phyloP scores from a whole-genome alignment of 1,284 basidiomycete species.

The Sanguinoderma infundibulare region DNA sequence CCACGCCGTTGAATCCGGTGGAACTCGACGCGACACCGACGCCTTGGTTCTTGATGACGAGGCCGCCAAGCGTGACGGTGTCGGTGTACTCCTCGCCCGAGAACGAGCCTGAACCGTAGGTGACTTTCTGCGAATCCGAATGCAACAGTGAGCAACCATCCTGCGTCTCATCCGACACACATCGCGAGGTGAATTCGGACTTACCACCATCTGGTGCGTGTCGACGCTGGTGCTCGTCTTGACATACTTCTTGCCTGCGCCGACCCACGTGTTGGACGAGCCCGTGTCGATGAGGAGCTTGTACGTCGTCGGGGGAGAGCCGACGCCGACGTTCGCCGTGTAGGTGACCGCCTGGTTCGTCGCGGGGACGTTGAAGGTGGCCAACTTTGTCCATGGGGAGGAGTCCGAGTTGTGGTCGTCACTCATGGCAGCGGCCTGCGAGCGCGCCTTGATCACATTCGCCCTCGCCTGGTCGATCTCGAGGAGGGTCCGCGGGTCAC shows the following conservation, averaged over 20 bases:
- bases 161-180: no score
- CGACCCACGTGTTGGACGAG: conserved; percentile 65
- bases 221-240: conserved; percentile 47
- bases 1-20: conserved; percentile 39
- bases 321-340: conserved; percentile 24
- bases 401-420: conserved; percentile 28
- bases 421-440: no score
- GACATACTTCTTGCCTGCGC: conserved; percentile 43
- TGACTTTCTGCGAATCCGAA: neutral
- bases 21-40: conserved; percentile 57
- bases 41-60: conserved; percentile 46
- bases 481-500: conserved; percentile 26
- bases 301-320: conserved; percentile 27
- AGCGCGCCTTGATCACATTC: conserved; percentile 22
- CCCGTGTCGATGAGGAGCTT: conserved; percentile 21
- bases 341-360: conserved; percentile 27
- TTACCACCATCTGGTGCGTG: conserved; percentile 5
- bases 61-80: conserved; percentile 37
- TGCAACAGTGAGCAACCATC: neutral
- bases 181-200: no score
- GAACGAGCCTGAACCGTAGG: neutral
- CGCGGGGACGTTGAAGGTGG: neutral
- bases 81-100: conserved; percentile 45
- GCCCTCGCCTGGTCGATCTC: conserved; percentile 29
- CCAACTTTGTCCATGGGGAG: conserved; percentile 8